Evolutionary conservation across 768 basidiomycete genomes (phyloP), one percentile per base, ranked within the genome.

Genomic region (Dacryopinax spathularia): DNA sequence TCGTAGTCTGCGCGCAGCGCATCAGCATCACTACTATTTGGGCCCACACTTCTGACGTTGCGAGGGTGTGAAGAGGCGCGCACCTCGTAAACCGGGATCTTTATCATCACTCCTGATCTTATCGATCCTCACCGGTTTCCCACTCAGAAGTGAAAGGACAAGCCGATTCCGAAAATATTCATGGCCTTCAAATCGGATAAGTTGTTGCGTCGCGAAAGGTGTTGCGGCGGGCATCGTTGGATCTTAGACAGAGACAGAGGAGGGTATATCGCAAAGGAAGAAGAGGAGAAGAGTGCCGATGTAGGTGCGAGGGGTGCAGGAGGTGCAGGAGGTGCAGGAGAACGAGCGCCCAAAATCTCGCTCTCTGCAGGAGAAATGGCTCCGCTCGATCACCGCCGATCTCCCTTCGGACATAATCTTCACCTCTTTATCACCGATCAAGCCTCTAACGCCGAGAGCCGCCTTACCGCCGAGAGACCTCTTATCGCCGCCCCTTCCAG

Each of bases 11-110:
- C 10, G 20, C 37, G 9, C n/a, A 41, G 1, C 22, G 25, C 18
- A 22, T 59, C 29, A 63, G 37, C 13, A 36, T 36, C 16, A 1
- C 7, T 15, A n/a, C 34, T 33, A 15, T 20, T 1, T 39, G 13
- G 13, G 15, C 36, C 22, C 27, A n/a, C n/a, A n/a, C n/a, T 44
- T 18, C 34, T 63, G 16, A 2, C 56, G 3, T 36, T 18, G 29
- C 29, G 12, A 34, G 15, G 9, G n/a, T 43, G 34, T 36, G 33
- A 39, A 34, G 35, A 34, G 12, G 25, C 34, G 63, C 76, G 48
- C 64, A 91, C 91, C 91, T 81, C 85, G 78, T n/a, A 99, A 75
- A 72, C 96, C 96, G 27, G 95, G 94, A 73, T 98, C 88, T 70
- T 92, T 92, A 75, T 97, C 93, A 33, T 91, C 85, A 0, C 89